Conservation (phyloP, 1,284 basidiomycete genomes). For the Inonotus obliquus region DNA sequence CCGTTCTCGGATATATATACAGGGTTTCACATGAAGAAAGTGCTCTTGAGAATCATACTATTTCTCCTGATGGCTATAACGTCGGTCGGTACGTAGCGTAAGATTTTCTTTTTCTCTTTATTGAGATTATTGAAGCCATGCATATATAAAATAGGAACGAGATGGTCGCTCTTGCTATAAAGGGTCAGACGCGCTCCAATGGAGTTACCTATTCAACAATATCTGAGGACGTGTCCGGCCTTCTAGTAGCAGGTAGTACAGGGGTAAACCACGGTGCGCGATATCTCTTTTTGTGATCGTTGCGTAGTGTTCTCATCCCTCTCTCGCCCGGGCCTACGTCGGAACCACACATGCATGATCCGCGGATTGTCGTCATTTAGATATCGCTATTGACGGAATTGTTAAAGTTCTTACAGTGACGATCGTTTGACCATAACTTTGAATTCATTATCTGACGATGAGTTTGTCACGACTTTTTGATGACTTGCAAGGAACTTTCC, state of each 20-base stretch:
- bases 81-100: constrained; percentile 19
- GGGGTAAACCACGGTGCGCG: constrained; percentile 43
- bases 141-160: constrained; percentile 29
- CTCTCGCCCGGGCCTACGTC: neutral
- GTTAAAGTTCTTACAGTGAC: constrained; percentile 23
- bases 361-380: neutral
- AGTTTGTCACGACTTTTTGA: too few relatives aligned
- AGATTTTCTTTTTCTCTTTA: too few relatives aligned
- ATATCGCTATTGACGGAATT: constrained; percentile 22
- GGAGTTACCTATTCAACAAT: constrained; percentile 47
- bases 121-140: neutral
- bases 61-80: constrained; percentile 38
- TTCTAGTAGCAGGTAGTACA: constrained; percentile 44
- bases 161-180: constrained; percentile 38
- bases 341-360: too few relatives aligned
- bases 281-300: constrained; percentile 3
- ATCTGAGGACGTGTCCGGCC: constrained; percentile 42
- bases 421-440: neutral
- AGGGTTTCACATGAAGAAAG: constrained; percentile 62
- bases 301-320: neutral
- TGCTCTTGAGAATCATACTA: constrained; percentile 41
- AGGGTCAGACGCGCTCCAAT: constrained; percentile 38
- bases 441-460: too few relatives aligned
- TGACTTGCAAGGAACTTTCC: too few relatives aligned
- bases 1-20: neutral